phyloP scores from a whole-genome alignment of 192 early-diverging fungal species.

The Lobulomyces angularis region DNA sequence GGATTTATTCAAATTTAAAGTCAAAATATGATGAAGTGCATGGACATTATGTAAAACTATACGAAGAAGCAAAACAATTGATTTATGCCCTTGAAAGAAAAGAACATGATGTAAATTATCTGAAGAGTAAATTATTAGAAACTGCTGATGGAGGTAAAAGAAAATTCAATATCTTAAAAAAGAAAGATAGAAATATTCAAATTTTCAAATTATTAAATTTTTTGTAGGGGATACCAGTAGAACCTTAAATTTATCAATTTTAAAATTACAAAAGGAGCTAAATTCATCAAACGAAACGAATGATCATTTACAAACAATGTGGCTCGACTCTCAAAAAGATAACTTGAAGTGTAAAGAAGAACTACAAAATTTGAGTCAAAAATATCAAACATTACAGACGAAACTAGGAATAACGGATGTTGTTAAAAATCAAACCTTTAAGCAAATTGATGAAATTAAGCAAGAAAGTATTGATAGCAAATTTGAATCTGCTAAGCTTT shows the following conservation, averaged over 20 bases:
- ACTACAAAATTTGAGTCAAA: conserved; percentile 8
- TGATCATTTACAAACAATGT: conserved; percentile 30
- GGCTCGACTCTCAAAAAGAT: conserved; percentile 33
- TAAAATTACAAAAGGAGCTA: conserved; percentile 25
- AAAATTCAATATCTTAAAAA: neutral
- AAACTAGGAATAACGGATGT: conserved; percentile 33
- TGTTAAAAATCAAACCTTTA: conserved; percentile 21
- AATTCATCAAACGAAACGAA: conserved; percentile 18
- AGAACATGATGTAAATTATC: conserved; percentile 36
- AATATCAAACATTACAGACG: conserved; percentile 18
- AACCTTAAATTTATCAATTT: conserved; percentile 17
- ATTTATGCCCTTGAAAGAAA: conserved; percentile 30
- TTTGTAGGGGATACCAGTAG: conserved; percentile 19
- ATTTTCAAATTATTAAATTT: conserved; percentile 5
- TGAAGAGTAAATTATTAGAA: conserved; percentile 26
- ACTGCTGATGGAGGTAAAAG: conserved; percentile 14
- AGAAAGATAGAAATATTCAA: neutral
- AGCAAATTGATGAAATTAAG: conserved; percentile 19
- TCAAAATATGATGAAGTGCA: conserved; percentile 15
- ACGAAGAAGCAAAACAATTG: conserved; percentile 28
- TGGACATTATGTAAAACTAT: conserved; percentile 22
- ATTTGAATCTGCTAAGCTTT: conserved; percentile 31
- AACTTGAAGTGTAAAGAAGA: conserved; percentile 17
- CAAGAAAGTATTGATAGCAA: conserved; percentile 32
- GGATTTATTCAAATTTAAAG: conserved; percentile 1